Base-by-base conservation (phyloP, 176 grass and related monocot genomes). In the Phragmites australis region DNA sequence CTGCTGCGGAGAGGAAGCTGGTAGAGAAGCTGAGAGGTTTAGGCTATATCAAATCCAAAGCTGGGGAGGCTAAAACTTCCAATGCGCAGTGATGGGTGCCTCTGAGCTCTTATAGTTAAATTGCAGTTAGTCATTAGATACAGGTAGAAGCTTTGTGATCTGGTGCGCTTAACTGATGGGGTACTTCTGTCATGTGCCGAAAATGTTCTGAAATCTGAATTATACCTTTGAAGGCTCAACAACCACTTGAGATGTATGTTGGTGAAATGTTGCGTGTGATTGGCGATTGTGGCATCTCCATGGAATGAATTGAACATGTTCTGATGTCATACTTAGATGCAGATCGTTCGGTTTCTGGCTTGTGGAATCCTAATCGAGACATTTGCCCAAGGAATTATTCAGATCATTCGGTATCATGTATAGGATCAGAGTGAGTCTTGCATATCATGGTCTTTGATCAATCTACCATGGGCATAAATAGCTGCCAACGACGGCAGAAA, bases 1-100 rank as follows among this genome's bases (percentile, higher is more conserved):
- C 92, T 44, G 84, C 91, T 74, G 89, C 92, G 29, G 88, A 94
- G 84, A 92, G 86, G 83, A 93, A 93, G 68, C 85, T 97, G 37
- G 60, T 92, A 9, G 92, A 93, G 88, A 91, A 93, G 68, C 87
- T 97, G 70, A 90, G 62, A 87, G 72, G 63, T 72, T 79, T 92
- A 81, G 86, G 90, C 84, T 97, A 94, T 65, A 59, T 91, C 69
- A 81, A 31, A 76, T 21, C 59, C 0, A 64, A 48, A 76, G n/a
- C 16, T 37, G 85, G n/a, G 64, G 83, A 70, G 48, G 42, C 67
- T 26, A 82, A 40, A 17, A 56, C 51, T 32, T 74, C 80, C 13
- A 31, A 4, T 5, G 18, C 43, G 44, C 11, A 14, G 2, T 89
- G 56, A 85, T 65, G 70, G 21, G 17, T 70, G 16, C 5, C 26